A percentile compares a stretch with the other conserved stretches of the same genome.
Evolutionary conservation across 495 filamentous ascomycete species (phyloP).

Genomic region (Thozetella sp.): DNA sequence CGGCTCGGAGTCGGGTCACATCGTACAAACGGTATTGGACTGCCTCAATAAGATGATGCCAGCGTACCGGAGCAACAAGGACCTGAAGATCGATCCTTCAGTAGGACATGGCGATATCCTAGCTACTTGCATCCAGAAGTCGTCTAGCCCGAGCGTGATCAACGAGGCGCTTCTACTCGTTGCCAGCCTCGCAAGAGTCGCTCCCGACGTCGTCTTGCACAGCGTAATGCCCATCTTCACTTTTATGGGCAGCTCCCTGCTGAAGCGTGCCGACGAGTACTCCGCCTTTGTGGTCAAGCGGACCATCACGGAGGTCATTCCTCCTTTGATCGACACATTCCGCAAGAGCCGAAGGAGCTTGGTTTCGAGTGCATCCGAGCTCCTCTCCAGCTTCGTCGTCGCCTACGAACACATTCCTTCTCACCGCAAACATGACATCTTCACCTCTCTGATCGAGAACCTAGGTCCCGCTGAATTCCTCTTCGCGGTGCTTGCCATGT

Average conservation of each 20-base stretch:
- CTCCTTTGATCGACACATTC: slow-evolving; percentile 84
- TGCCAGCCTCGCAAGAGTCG: slow-evolving; percentile 76
- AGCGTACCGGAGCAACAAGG: slow-evolving; percentile 60
- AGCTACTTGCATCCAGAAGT: slow-evolving; percentile 87
- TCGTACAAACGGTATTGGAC: slow-evolving; percentile 77
- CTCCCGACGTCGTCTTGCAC: slow-evolving; percentile 87
- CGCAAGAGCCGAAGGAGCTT: slow-evolving; percentile 76
- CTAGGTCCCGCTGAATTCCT: slow-evolving; percentile 82
- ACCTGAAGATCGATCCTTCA: slow-evolving; percentile 68
- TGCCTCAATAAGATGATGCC: slow-evolving; percentile 80
- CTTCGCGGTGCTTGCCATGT: slow-evolving; percentile 70
- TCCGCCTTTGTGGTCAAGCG: slow-evolving; percentile 90
- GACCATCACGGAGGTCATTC: slow-evolving; percentile 88
- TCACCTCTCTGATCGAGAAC: slow-evolving; percentile 77
- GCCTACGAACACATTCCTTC: slow-evolving; percentile 94
- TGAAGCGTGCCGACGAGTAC: slow-evolving; percentile 91
- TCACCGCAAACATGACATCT: slow-evolving; percentile 79
- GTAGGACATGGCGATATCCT: slow-evolving; percentile 83
- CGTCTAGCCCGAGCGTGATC: slow-evolving; percentile 85
- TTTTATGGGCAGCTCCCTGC: slow-evolving; percentile 87
- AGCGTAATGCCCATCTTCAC: slow-evolving; percentile 99
- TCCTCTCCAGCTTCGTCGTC: slow-evolving; percentile 88
- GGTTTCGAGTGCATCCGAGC: slow-evolving; percentile 77
- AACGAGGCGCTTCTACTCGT: slow-evolving; percentile 90
- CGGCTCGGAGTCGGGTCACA: slow-evolving; percentile 78